These are phyloP conservation scores for Fusarium sp. DNA, from an alignment of 2,329 filamentous ascomycete species.

Conservation along the genomic window DNA sequence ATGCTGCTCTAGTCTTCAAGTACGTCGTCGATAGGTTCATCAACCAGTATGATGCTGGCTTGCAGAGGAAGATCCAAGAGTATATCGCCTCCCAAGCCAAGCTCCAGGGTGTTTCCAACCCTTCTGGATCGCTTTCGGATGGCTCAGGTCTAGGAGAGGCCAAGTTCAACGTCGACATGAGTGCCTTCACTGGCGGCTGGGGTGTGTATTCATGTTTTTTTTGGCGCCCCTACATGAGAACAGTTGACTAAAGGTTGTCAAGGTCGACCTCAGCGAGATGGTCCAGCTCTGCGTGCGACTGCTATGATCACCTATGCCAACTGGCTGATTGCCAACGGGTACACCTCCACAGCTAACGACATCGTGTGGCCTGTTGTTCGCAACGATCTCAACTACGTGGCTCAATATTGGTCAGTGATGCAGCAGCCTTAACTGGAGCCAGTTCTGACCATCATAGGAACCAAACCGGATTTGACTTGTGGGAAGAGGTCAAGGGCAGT, in stretches of 20 bases:
- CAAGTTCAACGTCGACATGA: conserved; percentile 75
- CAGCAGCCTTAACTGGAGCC: neutral
- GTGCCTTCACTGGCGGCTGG: conserved; percentile 74
- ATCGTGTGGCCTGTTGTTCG: conserved; percentile 78
- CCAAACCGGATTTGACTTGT: conserved; percentile 76
- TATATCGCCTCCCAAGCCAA: conserved; percentile 75
- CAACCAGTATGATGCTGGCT: conserved; percentile 64
- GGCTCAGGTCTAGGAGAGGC: conserved; percentile 73
- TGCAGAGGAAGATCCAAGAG: conserved; percentile 72
- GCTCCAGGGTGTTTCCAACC: conserved; percentile 75
- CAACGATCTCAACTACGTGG: conserved; percentile 81
- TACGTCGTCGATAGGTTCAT: conserved; percentile 73
- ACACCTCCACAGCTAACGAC: conserved; percentile 63
- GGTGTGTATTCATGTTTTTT: conserved; percentile 49
- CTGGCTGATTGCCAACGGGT: conserved; percentile 75
- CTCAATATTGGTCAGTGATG: conserved; percentile 70
- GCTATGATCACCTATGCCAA: conserved; percentile 78
- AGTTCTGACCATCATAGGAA: conserved; percentile 52
- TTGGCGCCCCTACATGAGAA: neutral
- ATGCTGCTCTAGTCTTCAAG: conserved; percentile 77
- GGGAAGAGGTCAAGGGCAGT: conserved; percentile 81
- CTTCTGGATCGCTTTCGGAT: conserved; percentile 67
- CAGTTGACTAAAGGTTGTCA: conserved; percentile 8
- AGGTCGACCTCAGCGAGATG: conserved; percentile 81
- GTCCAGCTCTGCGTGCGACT: conserved; percentile 79